phyloP scores from a whole-genome alignment of 1,139 yeast genomes.

The Suhomyces anneliseae region DNA sequence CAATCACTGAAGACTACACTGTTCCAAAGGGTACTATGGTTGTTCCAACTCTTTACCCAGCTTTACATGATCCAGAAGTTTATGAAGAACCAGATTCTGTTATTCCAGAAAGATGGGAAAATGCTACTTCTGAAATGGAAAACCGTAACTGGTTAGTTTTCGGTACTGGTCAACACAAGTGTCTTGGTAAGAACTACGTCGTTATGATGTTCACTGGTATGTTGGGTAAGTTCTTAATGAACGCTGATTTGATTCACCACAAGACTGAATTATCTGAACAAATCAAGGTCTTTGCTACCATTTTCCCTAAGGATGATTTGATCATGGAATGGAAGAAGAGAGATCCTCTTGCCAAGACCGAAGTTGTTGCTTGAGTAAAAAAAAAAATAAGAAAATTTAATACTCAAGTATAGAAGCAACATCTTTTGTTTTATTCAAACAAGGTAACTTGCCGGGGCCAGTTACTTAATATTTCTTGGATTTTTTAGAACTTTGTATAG shows the following conservation, averaged over 20 bases:
- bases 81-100: constrained; percentile 92
- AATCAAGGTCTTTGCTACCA: constrained; percentile 94
- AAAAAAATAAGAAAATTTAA: no score
- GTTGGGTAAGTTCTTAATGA: constrained; percentile 84
- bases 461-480: background rate
- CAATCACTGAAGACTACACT: constrained; percentile 76
- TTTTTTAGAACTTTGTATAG: no score
- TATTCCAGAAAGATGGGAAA: constrained; percentile 91
- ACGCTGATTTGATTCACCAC: constrained; percentile 77
- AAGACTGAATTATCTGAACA: constrained; percentile 84
- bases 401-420: background rate
- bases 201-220: constrained; percentile 84
- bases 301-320: constrained; percentile 95
- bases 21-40: constrained; percentile 98
- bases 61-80: constrained; percentile 95
- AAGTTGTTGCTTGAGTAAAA: background rate
- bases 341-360: constrained; percentile 38
- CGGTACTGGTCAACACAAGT: constrained; percentile 95
- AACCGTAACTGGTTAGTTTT: constrained; percentile 94
- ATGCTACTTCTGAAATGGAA: constrained; percentile 49
- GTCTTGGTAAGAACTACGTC: constrained; percentile 93
- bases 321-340: constrained; percentile 70
- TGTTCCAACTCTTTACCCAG: constrained; percentile 92
- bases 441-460: background rate
- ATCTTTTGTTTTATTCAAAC: background rate